Evolutionary conservation across 2,329 filamentous ascomycete species (phyloP).

Genomic region (Arthrinium phaeospermum): DNA sequence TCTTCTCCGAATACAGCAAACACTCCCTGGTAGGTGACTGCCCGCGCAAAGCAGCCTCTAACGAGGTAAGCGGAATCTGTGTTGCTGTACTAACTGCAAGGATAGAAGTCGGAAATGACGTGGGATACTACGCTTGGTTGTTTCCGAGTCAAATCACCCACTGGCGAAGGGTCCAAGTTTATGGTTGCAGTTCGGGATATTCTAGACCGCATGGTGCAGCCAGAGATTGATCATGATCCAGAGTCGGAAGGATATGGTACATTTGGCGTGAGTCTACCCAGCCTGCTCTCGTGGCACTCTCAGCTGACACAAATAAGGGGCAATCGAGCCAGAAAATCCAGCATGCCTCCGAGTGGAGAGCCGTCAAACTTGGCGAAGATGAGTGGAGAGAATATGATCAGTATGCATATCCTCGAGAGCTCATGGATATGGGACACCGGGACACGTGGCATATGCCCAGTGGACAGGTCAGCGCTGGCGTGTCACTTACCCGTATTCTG

Average conservation of each 20-base stretch:
- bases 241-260: neutral
- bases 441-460: constrained; percentile 20
- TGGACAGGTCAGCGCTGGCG: neutral
- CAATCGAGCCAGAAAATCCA: constrained; percentile 18
- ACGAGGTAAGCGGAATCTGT: too few relatives aligned
- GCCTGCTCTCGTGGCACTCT: neutral
- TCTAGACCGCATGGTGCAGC: constrained; percentile 21
- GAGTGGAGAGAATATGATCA: constrained; percentile 19
- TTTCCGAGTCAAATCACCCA: constrained; percentile 21
- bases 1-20: constrained; percentile 15
- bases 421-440: constrained; percentile 7
- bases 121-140: constrained; percentile 20
- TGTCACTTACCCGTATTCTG: constrained; percentile 20
- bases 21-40: neutral
- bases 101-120: constrained; percentile 18
- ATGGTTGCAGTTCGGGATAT: constrained; percentile 6
- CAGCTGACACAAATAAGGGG: neutral
- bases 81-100: neutral
- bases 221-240: constrained; percentile 12
- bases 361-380: neutral
- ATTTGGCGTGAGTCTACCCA: neutral
- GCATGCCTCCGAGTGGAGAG: constrained; percentile 19
- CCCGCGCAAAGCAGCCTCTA: neutral
- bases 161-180: neutral
- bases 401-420: constrained; percentile 21